Percentiles rank a stretch among this genome's conserved stretches.
phyloP scores from a whole-genome alignment of 495 filamentous ascomycete genomes.

The Cetradonia linearis region DNA sequence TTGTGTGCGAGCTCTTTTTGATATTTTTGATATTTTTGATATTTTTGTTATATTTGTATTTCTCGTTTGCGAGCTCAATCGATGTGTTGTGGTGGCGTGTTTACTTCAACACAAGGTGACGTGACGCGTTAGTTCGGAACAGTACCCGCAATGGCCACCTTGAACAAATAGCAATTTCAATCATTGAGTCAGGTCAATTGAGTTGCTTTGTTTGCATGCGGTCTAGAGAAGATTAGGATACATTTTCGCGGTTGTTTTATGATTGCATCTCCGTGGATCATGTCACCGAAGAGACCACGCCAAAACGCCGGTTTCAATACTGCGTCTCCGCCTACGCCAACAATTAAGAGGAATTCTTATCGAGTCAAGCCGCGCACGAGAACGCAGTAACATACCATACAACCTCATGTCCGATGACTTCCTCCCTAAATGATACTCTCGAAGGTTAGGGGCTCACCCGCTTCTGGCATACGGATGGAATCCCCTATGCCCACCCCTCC shows the following conservation, averaged over 20 bases:
- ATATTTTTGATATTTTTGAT: too few species aligned
- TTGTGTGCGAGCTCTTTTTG: too few species aligned
- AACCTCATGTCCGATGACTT: background rate
- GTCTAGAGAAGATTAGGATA: background rate
- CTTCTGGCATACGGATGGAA: conserved; percentile 69
- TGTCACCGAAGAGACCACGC: background rate
- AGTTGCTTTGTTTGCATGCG: background rate
- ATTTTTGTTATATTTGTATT: too few species aligned
- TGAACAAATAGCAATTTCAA: too few species aligned
- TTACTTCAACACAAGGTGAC: too few species aligned
- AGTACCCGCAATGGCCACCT: too few species aligned
- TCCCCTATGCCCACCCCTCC: conserved; percentile 56
- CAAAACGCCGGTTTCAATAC: background rate
- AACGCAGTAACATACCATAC: background rate
- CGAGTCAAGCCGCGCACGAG: background rate
- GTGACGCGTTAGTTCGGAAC: too few species aligned
- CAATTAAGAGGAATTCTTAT: background rate
- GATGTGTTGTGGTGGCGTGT: too few species aligned
- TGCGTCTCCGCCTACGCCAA: background rate
- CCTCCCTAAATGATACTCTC: background rate
- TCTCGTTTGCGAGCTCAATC: too few species aligned
- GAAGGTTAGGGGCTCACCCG: background rate
- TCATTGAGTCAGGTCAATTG: background rate
- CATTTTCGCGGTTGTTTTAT: background rate
- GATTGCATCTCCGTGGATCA: background rate